These are phyloP conservation scores for Corynespora cassiicola DNA, from an alignment of 2,329 filamentous ascomycete genomes.

Conservation along the genomic window DNA sequence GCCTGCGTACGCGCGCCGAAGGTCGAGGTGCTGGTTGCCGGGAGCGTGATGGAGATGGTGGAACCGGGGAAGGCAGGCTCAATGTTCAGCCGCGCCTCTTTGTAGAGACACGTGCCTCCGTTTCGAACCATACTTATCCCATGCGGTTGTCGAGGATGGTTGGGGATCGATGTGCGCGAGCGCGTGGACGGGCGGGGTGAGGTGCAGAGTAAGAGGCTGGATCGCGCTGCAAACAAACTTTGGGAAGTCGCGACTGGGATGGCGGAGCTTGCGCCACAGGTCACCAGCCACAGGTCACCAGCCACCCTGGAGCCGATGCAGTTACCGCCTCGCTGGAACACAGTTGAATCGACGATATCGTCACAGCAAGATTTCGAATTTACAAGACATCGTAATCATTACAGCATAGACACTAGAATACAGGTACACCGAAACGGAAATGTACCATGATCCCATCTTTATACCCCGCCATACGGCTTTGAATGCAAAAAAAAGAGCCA, in stretches of 20 bases:
- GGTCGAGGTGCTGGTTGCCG: constrained; percentile 37
- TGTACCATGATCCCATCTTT: no score
- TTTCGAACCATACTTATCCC: constrained; percentile 72
- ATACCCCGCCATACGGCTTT: no score
- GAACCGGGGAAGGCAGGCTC: constrained; percentile 74
- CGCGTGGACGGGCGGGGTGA: constrained; percentile 19
- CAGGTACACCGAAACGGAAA: no score
- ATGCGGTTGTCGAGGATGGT: constrained; percentile 48
- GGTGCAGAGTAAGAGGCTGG: constrained; percentile 24
- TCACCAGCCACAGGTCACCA: constrained; percentile 16
- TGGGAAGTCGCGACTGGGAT: constrained; percentile 30
- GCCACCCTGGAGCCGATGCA: no score
- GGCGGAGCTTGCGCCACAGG: constrained; percentile 11
- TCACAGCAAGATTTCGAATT: no score
- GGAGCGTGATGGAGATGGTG: constrained; percentile 67
- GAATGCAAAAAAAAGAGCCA: no score
- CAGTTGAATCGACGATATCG: no score
- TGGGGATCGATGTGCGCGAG: constrained; percentile 11
- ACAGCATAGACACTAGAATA: no score
- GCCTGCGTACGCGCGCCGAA: constrained; percentile 37
- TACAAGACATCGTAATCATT: no score
- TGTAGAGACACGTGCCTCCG: constrained; percentile 74
- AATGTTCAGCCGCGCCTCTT: constrained; percentile 85
- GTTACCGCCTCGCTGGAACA: no score
- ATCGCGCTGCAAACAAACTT: constrained; percentile 38